Percentiles rank a stretch among this genome's conserved stretches.
phyloP scores from a whole-genome alignment of 73 alveolate species.

The Tetrahymena thermophila region DNA sequence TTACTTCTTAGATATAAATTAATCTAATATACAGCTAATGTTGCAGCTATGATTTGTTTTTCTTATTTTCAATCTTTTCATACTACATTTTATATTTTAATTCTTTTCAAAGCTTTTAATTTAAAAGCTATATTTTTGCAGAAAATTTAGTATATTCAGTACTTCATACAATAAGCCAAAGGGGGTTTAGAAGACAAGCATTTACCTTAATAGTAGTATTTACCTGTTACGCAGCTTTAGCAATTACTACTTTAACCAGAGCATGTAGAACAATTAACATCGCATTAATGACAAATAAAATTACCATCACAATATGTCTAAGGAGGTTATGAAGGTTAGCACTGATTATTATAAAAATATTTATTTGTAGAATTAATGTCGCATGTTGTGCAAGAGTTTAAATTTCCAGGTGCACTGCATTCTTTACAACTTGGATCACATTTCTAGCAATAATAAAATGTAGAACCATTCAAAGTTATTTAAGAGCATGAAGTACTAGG shows the following conservation, averaged over 20 bases:
- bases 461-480: not conserved
- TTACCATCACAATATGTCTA: not conserved
- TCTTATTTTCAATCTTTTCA: too few species aligned
- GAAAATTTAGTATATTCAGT: not conserved
- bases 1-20: not conserved
- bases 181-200: too few species aligned
- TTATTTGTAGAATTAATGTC: not conserved
- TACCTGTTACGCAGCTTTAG: too few species aligned
- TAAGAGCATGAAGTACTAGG: not conserved
- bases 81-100: not conserved
- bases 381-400: not conserved
- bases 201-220: too few species aligned
- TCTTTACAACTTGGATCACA: not conserved
- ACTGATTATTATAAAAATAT: too few species aligned
- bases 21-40: not conserved
- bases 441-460: not conserved
- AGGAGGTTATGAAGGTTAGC: not conserved
- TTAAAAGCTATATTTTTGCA: not conserved
- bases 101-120: not conserved
- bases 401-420: not conserved
- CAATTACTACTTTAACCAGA: too few species aligned
- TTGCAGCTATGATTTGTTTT: not conserved
- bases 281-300: not conserved
- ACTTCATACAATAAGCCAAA: too few species aligned
- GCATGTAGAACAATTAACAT: not conserved